Evolutionary conservation across 805 yeast genomes (phyloP).

Genomic region (Lachancea nothofagi): DNA sequence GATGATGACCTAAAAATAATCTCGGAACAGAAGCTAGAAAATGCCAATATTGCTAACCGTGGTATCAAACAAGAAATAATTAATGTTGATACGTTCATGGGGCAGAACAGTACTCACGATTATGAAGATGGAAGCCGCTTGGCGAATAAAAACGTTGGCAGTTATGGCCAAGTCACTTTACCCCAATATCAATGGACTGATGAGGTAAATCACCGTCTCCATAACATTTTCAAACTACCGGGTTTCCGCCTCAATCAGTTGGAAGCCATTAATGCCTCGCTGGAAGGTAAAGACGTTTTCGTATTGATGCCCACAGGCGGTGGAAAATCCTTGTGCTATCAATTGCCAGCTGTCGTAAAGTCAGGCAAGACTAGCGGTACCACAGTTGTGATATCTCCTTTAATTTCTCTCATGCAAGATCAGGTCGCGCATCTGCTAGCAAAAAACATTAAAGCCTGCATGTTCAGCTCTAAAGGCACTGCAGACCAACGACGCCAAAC

Average conservation of each 20-base stretch:
- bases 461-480: conserved; percentile 75
- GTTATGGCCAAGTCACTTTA: background rate
- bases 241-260: conserved; percentile 78
- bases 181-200: conserved; percentile 46
- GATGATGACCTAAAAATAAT: conserved; percentile 33
- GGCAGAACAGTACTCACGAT: background rate
- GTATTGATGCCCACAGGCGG: conserved; percentile 99
- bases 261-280: conserved; percentile 76
- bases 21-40: conserved; percentile 28
- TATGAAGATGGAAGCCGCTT: conserved; percentile 11
- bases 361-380: conserved; percentile 76
- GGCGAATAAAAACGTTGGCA: background rate
- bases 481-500: conserved; percentile 58
- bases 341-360: conserved; percentile 80
- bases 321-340: conserved; percentile 94
- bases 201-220: conserved; percentile 58
- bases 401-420: conserved; percentile 95
- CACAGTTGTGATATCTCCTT: conserved; percentile 88
- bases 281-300: conserved; percentile 78
- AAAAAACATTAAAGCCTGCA: conserved; percentile 71
- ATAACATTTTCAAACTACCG: conserved; percentile 53
- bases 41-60: conserved; percentile 7
- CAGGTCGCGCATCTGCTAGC: conserved; percentile 77
- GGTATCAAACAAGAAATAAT: conserved; percentile 10
- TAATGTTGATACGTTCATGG: conserved; percentile 4